Conservation (phyloP, 2,329 filamentous ascomycete genomes). For the Dothideomycetes sp. region DNA sequence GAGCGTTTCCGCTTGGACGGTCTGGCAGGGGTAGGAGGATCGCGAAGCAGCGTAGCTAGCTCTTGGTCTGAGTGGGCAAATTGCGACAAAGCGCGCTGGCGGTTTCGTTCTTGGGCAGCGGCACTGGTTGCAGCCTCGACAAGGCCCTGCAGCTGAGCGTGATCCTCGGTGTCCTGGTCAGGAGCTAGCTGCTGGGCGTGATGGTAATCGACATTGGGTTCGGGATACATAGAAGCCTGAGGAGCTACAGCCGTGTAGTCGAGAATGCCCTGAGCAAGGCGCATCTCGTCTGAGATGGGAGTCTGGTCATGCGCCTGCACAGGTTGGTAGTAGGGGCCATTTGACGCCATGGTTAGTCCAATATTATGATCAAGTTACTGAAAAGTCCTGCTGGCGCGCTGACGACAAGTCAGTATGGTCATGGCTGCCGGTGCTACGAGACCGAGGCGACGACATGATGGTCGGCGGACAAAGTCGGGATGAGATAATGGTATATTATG, state of each 20-base stretch:
- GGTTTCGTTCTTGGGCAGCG: constrained; percentile 16
- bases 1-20: not conserved
- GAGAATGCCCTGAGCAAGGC: constrained; percentile 7
- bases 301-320: constrained; percentile 10
- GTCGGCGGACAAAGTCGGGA: not conserved
- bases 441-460: constrained; percentile 3
- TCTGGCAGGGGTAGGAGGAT: not conserved
- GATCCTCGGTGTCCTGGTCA: constrained; percentile 8
- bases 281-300: constrained; percentile 7
- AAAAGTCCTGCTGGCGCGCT: too few species aligned
- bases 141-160: constrained; percentile 15
- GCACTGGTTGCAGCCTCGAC: constrained; percentile 15
- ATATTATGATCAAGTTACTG: too few species aligned
- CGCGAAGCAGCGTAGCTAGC: constrained; percentile 7
- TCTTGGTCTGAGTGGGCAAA: constrained; percentile 8
- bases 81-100: constrained; percentile 2
- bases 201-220: constrained; percentile 12
- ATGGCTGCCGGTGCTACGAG: too few species aligned
- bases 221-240: constrained; percentile 13
- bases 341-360: constrained; percentile 11
- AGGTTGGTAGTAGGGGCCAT: constrained; percentile 15
- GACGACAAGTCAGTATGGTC: too few species aligned
- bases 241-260: not conserved
- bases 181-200: constrained; percentile 11
- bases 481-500: not conserved